Conservation (phyloP, 257 asterid species). For the Lycium barbarum region DNA sequence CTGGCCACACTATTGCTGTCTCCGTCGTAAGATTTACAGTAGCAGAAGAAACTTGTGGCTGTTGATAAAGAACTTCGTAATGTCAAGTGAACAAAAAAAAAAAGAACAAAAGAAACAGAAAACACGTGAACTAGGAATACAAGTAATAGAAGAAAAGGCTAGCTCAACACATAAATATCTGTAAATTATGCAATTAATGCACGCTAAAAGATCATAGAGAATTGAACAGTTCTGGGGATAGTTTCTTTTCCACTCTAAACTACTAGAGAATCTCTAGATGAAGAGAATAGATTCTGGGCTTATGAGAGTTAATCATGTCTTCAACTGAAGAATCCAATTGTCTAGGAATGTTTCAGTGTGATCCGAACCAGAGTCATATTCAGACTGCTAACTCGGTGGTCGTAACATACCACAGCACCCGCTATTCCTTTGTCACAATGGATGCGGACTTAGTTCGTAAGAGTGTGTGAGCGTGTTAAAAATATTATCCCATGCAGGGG, state of each 20-base stretch:
- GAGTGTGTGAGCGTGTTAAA: not conserved
- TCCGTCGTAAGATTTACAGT: constrained; percentile 90
- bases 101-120: constrained; percentile 4
- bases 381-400: constrained; percentile 13
- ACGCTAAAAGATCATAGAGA: constrained; percentile 8
- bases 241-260: constrained; percentile 15
- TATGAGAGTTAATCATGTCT: not conserved
- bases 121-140: constrained; percentile 5
- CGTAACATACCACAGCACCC: not conserved
- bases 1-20: constrained; percentile 95
- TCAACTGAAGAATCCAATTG: not conserved
- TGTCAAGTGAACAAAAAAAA: not conserved
- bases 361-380: not conserved
- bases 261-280: not conserved
- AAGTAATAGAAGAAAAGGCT: constrained; percentile 23
- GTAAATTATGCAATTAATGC: constrained; percentile 13
- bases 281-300: not conserved
- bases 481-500: too few relatives aligned
- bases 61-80: constrained; percentile 40
- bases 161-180: not conserved
- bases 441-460: not conserved
- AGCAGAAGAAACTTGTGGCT: constrained; percentile 95
- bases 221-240: constrained; percentile 1
- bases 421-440: constrained; percentile 6
- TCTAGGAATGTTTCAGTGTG: constrained; percentile 1